Evolutionary conservation across 106 monocot genomes (phyloP), one percentile per base, ranked within the genome.

Genomic region (Dendrobium chrysotoxum): DNA sequence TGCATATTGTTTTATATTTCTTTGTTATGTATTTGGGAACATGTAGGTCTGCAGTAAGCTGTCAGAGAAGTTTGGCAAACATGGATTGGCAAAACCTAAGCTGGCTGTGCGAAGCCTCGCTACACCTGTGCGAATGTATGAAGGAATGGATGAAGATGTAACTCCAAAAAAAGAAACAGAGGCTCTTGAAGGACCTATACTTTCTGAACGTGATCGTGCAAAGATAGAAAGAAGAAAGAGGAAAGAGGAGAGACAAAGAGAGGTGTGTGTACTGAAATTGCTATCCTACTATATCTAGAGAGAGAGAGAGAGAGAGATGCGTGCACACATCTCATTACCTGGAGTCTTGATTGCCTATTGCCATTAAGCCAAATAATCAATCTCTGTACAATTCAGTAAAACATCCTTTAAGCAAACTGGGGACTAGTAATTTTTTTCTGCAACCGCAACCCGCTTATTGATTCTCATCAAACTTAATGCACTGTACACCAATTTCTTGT

Each of bases 201-300:
- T 99, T 17, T 88, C 99, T 67, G 95, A 93, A 80, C 84, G 99
- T 4, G 99, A 95, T 84, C 78, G 83, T 66, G 81, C 80, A 54
- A 99, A 99, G 87, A 50, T 99, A 75, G 99, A 95, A 83, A 89
- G 99, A 76, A 92, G 80, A 81, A 99, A 91, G 84, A 93, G 99
- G 82, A 99, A 99, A 80, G 95, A 99, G 0, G 99, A 99, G 78
- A 88, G 95, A 16, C 92, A 90, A 80, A 93, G 99, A 93, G 95
- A 95, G 99, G 99, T 91, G 83, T 76, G 76, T 4, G 13, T 40
- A 40, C 15, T 38, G 4, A 73, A 73, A 40, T 73, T 73, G 1
- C 17, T 73, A 70, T 70, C 21, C 35, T 71, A 71, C 28, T 71
- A 71, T 71, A 4, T 4, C 5, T 61, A 25, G 6, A 23, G n/a